These are phyloP conservation scores for Cicer chorassanicum DNA, from an alignment of 306 rosid species.

Conservation along the genomic window DNA sequence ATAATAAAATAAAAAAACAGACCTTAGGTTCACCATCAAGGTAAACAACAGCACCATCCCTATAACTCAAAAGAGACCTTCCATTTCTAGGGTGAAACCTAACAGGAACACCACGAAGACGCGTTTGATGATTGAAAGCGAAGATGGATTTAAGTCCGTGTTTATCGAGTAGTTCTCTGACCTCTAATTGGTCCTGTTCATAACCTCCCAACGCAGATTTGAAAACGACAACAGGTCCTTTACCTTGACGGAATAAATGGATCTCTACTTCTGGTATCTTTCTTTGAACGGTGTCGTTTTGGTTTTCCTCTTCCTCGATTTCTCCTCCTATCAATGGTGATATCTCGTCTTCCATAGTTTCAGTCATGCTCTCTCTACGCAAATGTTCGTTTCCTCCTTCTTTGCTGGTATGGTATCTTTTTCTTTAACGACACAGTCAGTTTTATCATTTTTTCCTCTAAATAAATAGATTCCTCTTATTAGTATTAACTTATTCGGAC, in stretches of 20 bases:
- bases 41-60: constrained; percentile 62
- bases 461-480: too few species aligned
- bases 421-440: too few species aligned
- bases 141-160: constrained; percentile 67
- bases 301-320: background rate
- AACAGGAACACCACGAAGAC: constrained; percentile 74
- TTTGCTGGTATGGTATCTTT: too few species aligned
- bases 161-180: constrained; percentile 74
- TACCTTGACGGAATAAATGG: constrained; percentile 67
- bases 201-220: constrained; percentile 72
- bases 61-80: constrained; percentile 68
- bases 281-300: background rate
- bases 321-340: too few species aligned
- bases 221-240: constrained; percentile 80
- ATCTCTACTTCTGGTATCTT: constrained; percentile 51
- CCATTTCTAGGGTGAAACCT: constrained; percentile 79
- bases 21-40: constrained; percentile 95
- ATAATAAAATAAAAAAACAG: background rate
- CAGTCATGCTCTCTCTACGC: too few species aligned
- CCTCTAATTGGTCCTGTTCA: constrained; percentile 91
- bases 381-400: too few species aligned
- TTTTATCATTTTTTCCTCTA: too few species aligned
- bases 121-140: constrained; percentile 61
- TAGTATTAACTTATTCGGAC: too few species aligned
- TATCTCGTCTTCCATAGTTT: too few species aligned